Conservation (phyloP, 768 basidiomycete species). For the Rossbeevera mucosa region DNA sequence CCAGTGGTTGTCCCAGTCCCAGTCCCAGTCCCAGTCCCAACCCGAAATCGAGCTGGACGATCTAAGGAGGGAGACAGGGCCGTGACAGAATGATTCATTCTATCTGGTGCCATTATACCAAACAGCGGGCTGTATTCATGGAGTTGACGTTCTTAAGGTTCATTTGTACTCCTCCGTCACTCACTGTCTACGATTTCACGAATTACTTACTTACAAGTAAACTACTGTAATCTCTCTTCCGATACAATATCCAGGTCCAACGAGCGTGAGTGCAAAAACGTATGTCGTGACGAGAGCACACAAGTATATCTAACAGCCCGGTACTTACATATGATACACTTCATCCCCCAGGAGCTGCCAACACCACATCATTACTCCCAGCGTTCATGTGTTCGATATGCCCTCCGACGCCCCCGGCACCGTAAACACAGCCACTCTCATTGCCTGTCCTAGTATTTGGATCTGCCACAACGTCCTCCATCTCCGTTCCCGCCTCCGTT, state of each 20-base stretch:
- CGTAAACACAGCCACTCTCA: background rate
- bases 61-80: too few species aligned
- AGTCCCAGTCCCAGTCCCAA: too few species aligned
- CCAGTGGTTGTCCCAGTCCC: background rate
- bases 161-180: background rate
- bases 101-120: background rate
- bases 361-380: background rate
- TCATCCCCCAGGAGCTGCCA: constrained; percentile 7
- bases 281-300: too few species aligned
- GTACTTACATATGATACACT: background rate
- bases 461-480: background rate
- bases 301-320: background rate
- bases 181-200: background rate
- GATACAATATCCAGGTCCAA: background rate
- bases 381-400: background rate
- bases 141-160: background rate
- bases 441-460: background rate
- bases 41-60: background rate
- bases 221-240: background rate
- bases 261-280: too few species aligned
- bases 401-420: background rate
- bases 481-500: background rate
- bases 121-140: background rate
- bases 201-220: background rate
- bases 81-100: too few species aligned